Conservation (phyloP, 2,329 filamentous ascomycete genomes). For the Capronia americana region DNA sequence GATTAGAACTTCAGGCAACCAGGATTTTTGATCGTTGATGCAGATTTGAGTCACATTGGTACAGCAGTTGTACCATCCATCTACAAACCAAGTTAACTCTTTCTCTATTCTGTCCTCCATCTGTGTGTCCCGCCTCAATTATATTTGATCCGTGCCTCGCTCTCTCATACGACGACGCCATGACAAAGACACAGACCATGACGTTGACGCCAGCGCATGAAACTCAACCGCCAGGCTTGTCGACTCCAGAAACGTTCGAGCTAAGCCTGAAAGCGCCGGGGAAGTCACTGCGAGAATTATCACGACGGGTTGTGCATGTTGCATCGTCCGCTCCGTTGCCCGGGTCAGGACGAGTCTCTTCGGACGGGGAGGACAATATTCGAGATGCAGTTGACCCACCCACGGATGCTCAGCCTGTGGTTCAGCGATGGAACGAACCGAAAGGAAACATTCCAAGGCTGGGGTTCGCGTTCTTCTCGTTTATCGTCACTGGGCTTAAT, state of each 20-base stretch:
- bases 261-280: slow-evolving; percentile 34
- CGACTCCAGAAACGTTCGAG: slow-evolving; percentile 25
- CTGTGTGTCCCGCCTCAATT: neutral
- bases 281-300: slow-evolving; percentile 27
- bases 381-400: slow-evolving; percentile 18
- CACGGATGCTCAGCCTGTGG: slow-evolving; percentile 12
- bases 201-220: slow-evolving; percentile 10
- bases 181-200: slow-evolving; percentile 22
- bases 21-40: neutral
- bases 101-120: slow-evolving; percentile 4
- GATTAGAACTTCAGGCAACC: neutral
- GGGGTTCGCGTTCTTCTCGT: slow-evolving; percentile 61
- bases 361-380: slow-evolving; percentile 17
- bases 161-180: neutral
- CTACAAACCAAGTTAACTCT: neutral
- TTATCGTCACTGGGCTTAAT: slow-evolving; percentile 63
- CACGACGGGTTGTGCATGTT: slow-evolving; percentile 24
- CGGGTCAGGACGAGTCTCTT: neutral
- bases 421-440: slow-evolving; percentile 66
- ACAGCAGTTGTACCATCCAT: neutral
- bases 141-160: neutral
- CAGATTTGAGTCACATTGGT: neutral
- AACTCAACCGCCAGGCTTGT: neutral
- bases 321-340: neutral
- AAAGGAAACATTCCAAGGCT: slow-evolving; percentile 57